Conservation (phyloP, 371 early-diverging fungal species). For the Lichtheimia ramosa region DNA sequence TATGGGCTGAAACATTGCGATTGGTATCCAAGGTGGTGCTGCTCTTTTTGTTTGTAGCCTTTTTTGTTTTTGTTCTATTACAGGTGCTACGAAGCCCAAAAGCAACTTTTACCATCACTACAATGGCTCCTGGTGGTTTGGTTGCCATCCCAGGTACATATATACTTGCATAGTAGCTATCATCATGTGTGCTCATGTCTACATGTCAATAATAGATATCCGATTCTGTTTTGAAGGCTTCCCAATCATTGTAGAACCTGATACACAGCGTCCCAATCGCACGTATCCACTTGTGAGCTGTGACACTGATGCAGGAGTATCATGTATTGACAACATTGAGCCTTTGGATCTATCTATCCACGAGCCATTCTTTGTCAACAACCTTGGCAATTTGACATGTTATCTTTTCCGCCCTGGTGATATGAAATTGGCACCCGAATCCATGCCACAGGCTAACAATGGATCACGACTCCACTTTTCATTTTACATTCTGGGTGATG, state of each 20-base stretch:
- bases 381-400: slow-evolving; percentile 14
- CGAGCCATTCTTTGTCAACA: slow-evolving; percentile 18
- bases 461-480: slow-evolving; percentile 14
- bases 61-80: slow-evolving; percentile 23
- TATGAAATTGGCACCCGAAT: slow-evolving; percentile 4
- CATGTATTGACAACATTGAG: slow-evolving; percentile 11
- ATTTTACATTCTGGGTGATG: slow-evolving; percentile 12
- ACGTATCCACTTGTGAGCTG: slow-evolving; percentile 16
- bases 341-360: slow-evolving; percentile 19
- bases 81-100: slow-evolving; percentile 31
- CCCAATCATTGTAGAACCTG: not conserved
- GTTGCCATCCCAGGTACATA: slow-evolving; percentile 23
- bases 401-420: slow-evolving; percentile 17
- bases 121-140: slow-evolving; percentile 8
- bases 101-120: slow-evolving; percentile 11
- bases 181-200: not conserved
- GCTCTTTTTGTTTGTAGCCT: slow-evolving; percentile 19
- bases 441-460: slow-evolving; percentile 9
- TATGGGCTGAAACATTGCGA: slow-evolving; percentile 31
- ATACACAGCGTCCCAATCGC: not conserved
- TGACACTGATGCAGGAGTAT: slow-evolving; percentile 19
- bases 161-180: not conserved
- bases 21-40: slow-evolving; percentile 20
- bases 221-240: slow-evolving; percentile 27
- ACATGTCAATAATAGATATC: slow-evolving; percentile 8